phyloP scores from a whole-genome alignment of 1,284 basidiomycete species.

The Porogramme epimiltina region DNA sequence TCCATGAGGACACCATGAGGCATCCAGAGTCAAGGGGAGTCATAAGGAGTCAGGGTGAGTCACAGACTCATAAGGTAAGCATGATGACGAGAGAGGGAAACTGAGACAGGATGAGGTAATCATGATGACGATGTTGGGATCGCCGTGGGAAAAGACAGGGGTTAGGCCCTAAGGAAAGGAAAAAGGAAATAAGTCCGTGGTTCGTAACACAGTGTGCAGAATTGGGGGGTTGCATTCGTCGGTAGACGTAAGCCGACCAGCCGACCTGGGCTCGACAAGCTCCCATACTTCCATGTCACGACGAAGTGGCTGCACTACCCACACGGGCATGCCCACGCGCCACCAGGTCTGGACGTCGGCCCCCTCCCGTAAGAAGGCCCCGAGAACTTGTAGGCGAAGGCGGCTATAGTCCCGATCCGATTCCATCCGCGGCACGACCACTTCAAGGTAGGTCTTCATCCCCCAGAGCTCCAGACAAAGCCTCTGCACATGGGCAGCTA shows the following conservation, averaged over 20 bases:
- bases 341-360: not conserved
- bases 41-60: too few species aligned
- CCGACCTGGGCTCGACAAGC: not conserved
- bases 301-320: conserved; percentile 2
- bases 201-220: too few species aligned
- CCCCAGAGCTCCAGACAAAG: not conserved
- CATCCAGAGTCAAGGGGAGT: too few species aligned
- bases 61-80: too few species aligned
- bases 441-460: not conserved
- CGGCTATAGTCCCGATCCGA: not conserved
- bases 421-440: not conserved
- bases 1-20: too few species aligned
- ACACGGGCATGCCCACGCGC: conserved; percentile 1
- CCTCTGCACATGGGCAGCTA: conserved; percentile 5
- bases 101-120: too few species aligned
- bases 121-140: too few species aligned
- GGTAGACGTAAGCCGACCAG: too few species aligned
- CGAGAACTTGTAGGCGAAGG: not conserved
- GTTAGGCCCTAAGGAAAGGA: not conserved
- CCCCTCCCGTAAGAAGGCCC: not conserved
- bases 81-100: too few species aligned
- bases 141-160: too few species aligned
- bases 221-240: too few species aligned
- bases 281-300: not conserved
- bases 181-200: too few species aligned